Percentiles rank a stretch among this genome's conserved stretches.
phyloP scores from a whole-genome alignment of 2,329 filamentous ascomycete genomes.

The Cercospora sojina region DNA sequence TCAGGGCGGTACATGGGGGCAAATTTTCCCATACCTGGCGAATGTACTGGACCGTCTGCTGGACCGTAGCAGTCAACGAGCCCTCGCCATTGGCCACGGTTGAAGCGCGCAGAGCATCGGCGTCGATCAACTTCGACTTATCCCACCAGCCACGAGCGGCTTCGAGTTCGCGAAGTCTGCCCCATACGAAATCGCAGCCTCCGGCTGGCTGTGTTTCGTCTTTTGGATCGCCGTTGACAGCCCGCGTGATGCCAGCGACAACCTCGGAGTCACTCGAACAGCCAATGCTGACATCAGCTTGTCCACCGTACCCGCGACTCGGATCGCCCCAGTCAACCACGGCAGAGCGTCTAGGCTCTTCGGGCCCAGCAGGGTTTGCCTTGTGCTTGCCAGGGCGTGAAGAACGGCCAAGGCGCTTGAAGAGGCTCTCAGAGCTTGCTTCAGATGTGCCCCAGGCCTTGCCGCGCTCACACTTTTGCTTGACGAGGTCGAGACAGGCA shows the following conservation, averaged over 20 bases:
- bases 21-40: constrained; percentile 55
- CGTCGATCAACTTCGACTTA: constrained; percentile 46
- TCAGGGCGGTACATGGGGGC: constrained; percentile 59
- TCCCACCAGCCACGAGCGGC: constrained; percentile 61
- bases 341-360: constrained; percentile 61
- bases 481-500: constrained; percentile 88
- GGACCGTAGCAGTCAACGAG: constrained; percentile 48
- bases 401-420: constrained; percentile 67
- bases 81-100: constrained; percentile 21
- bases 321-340: constrained; percentile 90
- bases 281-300: constrained; percentile 56
- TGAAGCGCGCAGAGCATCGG: constrained; percentile 36
- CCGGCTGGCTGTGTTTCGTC: constrained; percentile 46
- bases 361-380: constrained; percentile 37
- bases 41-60: constrained; percentile 54
- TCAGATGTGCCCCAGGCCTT: constrained; percentile 81
- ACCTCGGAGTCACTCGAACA: constrained; percentile 59
- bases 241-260: constrained; percentile 55
- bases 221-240: constrained; percentile 48
- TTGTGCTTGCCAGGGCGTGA: constrained; percentile 45
- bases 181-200: constrained; percentile 64
- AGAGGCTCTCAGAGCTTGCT: constrained; percentile 79
- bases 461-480: constrained; percentile 93
- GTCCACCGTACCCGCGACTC: constrained; percentile 58
- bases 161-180: constrained; percentile 61